Evolutionary conservation across 805 yeast genomes (phyloP).

Genomic region (Candida railenensis): DNA sequence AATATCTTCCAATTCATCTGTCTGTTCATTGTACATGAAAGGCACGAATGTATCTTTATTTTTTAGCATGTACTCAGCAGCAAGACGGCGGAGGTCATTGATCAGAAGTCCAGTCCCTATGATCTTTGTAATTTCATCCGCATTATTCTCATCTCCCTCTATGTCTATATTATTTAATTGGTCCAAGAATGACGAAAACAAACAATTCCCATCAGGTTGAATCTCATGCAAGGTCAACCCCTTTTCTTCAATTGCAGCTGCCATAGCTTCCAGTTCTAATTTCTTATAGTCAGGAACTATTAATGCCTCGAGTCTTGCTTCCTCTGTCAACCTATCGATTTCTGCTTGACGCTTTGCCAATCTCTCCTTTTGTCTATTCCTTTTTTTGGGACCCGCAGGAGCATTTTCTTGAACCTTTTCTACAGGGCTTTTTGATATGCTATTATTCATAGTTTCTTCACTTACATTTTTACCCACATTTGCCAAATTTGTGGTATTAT

Average conservation of each 20-base stretch:
- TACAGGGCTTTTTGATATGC: not conserved
- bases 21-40: constrained; percentile 76
- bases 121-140: not conserved
- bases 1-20: constrained; percentile 61
- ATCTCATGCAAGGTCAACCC: constrained; percentile 64
- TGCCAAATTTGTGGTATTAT: not conserved
- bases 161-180: constrained; percentile 60
- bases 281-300: constrained; percentile 63
- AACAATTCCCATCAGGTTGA: constrained; percentile 91
- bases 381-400: not conserved
- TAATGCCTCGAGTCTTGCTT: constrained; percentile 72
- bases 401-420: no score
- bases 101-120: constrained; percentile 29
- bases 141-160: no score
- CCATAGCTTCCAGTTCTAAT: constrained; percentile 69
- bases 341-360: constrained; percentile 75
- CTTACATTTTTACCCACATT: not conserved
- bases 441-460: not conserved
- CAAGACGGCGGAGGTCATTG: constrained; percentile 56
- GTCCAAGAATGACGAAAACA: constrained; percentile 82
- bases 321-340: constrained; percentile 55
- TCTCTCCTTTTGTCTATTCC: constrained; percentile 81
- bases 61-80: constrained; percentile 64
- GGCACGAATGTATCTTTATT: constrained; percentile 76
- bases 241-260: constrained; percentile 47